Base-by-base conservation (phyloP, 768 basidiomycete species). In the Termitomyces sp. region DNA sequence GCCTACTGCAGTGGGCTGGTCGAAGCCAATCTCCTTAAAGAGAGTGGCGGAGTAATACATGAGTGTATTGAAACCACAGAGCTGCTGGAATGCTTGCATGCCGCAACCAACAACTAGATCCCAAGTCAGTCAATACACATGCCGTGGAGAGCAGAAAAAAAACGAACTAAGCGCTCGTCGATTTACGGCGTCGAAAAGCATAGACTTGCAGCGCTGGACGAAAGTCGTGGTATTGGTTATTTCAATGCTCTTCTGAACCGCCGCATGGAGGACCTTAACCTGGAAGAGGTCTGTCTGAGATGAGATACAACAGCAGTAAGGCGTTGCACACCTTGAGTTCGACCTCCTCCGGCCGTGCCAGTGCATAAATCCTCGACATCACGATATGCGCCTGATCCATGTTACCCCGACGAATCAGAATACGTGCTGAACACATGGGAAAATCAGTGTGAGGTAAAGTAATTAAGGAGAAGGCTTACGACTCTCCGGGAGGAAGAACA, bases 21-120 rank as follows among this genome's bases (percentile, higher is more conserved):
- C 74, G 72, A 92, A 92, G 0, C 91, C 91, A 49, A 92, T 87
- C 61, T 84, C 78, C 62, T 87, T 81, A 75, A 92, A 92, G 13
- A 92, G 77, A 0, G 89, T 90, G 4, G 90, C 86, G 22, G 86
- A 87, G 65, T 87, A 86, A 64, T 80, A 83, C 81, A 85, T 84
- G 57, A 91, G 78, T 0, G 90, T 90, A 64, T 92, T 92, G 76
- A 91, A 92, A 2, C 91, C 91, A 59, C 85, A 92, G 0, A 92
- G 76, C 66, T 92, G 91, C 66, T 94, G 91, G 70, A 85, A 86
- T 0, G 87, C 89, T 72, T 92, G 90, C 70, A 92, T 82, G 44
- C 87, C 90, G 65, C 88, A 89, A 10, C 82, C 87, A 14, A 93
- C 77, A 61, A 88, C 87, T 90, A 46, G 16, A 5, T 13, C 20